A percentile compares a stretch with the other conserved stretches of the same genome.
Evolutionary conservation across 2,329 filamentous ascomycete species (phyloP).

Genomic region (Capronia americana): DNA sequence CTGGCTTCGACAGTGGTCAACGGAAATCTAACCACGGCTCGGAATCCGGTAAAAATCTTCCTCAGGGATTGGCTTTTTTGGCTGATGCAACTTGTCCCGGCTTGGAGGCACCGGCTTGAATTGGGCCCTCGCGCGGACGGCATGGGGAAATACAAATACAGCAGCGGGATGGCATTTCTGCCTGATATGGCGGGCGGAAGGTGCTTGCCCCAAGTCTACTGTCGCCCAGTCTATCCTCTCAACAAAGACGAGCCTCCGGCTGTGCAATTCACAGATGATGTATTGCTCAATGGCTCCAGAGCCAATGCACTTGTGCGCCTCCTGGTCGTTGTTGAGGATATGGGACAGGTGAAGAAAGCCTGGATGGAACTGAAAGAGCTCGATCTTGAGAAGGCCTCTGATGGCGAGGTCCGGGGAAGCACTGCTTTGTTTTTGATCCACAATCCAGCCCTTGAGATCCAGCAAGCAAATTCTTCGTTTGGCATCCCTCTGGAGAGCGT

Average conservation of each 20-base stretch:
- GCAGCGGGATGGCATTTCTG: slow-evolving; percentile 44
- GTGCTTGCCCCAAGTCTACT: slow-evolving; percentile 46
- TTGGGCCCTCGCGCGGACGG: slow-evolving; percentile 44
- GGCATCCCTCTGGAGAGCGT: slow-evolving; percentile 15
- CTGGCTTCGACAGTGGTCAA: slow-evolving; percentile 46
- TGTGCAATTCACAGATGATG: slow-evolving; percentile 45
- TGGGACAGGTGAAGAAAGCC: slow-evolving; percentile 34
- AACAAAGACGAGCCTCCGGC: background rate
- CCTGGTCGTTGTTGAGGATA: slow-evolving; percentile 22
- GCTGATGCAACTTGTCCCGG: slow-evolving; percentile 44
- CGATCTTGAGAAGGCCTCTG: slow-evolving; percentile 17
- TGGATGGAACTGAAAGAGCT: slow-evolving; percentile 43
- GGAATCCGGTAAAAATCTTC: slow-evolving; percentile 42
- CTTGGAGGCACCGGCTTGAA: slow-evolving; percentile 41
- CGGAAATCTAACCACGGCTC: slow-evolving; percentile 44
- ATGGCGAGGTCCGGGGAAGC: slow-evolving; percentile 30
- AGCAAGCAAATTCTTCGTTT: background rate
- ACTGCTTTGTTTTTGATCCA: slow-evolving; percentile 22
- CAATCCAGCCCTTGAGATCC: slow-evolving; percentile 5
- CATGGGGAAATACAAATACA: slow-evolving; percentile 42
- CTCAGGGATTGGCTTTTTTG: slow-evolving; percentile 45
- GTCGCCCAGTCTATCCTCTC: slow-evolving; percentile 28
- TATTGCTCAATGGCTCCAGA: slow-evolving; percentile 38
- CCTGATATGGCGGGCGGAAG: slow-evolving; percentile 42
- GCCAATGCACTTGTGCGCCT: slow-evolving; percentile 22